A percentile compares a stretch with the other conserved stretches of the same genome.
Evolutionary conservation across 495 filamentous ascomycete species (phyloP).

Genomic region (Barbatosphaeria neglecta): DNA sequence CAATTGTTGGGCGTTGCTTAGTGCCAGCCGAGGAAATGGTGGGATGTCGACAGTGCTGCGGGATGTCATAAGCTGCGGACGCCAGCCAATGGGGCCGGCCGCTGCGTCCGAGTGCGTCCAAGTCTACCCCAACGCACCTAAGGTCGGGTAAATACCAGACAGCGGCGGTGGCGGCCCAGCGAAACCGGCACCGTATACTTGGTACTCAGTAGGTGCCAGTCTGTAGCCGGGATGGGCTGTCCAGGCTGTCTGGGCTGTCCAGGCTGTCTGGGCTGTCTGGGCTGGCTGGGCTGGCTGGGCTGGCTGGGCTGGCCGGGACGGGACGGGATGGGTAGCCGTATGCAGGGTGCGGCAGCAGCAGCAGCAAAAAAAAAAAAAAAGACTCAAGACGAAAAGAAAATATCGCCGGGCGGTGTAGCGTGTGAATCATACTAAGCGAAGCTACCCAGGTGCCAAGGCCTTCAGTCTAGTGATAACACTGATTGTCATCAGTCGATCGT

Average conservation of each 20-base stretch:
- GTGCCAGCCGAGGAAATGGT: background rate
- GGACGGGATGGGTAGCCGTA: background rate
- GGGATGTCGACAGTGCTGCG: background rate
- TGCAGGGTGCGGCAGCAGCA: too few species aligned
- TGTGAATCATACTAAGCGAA: background rate
- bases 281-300: background rate
- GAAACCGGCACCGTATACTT: background rate
- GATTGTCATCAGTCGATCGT: background rate
- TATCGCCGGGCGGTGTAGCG: background rate
- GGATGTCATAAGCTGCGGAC: background rate
- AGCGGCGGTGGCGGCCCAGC: background rate
- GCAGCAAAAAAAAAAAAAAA: background rate
- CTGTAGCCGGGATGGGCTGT: too few species aligned
- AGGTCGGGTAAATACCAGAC: background rate
- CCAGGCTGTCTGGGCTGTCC: too few species aligned
- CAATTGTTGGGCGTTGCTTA: background rate
- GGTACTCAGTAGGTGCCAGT: too few species aligned
- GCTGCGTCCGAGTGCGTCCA: too few species aligned
- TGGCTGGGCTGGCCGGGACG: background rate
- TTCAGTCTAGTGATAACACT: background rate
- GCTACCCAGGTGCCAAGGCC: too few species aligned
- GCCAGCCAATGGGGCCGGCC: background rate
- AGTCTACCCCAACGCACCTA: too few species aligned
- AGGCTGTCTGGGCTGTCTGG: too few species aligned
- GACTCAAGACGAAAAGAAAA: background rate